phyloP scores from a whole-genome alignment of 306 rosid genomes.

The Vicia villosa region DNA sequence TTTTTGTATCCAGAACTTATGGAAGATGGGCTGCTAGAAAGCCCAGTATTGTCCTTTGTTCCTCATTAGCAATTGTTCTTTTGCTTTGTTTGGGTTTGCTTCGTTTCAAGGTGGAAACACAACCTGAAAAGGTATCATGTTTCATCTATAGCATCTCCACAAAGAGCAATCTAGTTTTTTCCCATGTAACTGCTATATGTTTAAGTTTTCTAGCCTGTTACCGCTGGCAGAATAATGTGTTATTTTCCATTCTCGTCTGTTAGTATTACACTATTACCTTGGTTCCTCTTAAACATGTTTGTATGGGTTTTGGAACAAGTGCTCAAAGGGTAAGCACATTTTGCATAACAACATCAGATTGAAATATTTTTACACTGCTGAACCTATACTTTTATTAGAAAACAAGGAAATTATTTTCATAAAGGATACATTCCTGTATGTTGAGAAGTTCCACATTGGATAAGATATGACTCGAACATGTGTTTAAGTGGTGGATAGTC shows the following conservation, averaged over 20 bases:
- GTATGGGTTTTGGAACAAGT: conserved; percentile 23
- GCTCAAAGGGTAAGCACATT: conserved; percentile 26
- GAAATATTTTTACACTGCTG: conserved; percentile 4
- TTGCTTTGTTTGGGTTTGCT: conserved; percentile 77
- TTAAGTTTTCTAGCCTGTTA: background rate
- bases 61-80: conserved; percentile 75
- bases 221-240: background rate
- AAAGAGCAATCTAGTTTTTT: conserved; percentile 29
- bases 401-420: background rate
- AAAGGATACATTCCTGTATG: conserved; percentile 6
- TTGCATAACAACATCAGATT: conserved; percentile 12
- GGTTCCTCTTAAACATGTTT: conserved; percentile 24
- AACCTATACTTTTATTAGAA: conserved; percentile 14
- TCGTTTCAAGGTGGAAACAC: conserved; percentile 85
- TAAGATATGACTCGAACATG: background rate
- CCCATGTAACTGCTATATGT: background rate
- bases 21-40: conserved; percentile 89
- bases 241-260: conserved; percentile 16
- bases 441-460: background rate
- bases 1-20: conserved; percentile 60
- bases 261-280: conserved; percentile 7
- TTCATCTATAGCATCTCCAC: conserved; percentile 36
- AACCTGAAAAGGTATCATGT: conserved; percentile 79
- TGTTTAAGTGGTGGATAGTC: background rate
- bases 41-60: conserved; percentile 72